Evolutionary conservation across 345 rosid genomes (phyloP).

Genomic region (Xanthoceras sorbifolium): DNA sequence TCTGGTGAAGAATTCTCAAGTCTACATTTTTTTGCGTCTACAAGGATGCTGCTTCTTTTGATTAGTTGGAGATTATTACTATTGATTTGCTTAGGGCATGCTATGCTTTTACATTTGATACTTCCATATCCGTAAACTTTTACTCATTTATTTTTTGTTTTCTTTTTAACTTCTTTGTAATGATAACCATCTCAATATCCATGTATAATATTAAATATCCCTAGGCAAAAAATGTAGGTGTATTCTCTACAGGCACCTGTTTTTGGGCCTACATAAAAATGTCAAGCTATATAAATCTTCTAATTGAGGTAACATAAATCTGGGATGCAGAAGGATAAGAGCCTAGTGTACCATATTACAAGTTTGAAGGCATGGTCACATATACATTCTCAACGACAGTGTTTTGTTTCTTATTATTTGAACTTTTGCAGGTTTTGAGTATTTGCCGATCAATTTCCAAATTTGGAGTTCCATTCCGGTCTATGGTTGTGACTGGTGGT

Average conservation of each 20-base stretch:
- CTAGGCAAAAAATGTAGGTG: not conserved
- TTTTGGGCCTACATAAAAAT: too few relatives aligned
- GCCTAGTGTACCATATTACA: not conserved
- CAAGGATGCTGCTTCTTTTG: not conserved
- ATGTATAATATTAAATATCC: not conserved
- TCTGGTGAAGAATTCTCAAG: not conserved
- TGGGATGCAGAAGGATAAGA: constrained; percentile 8
- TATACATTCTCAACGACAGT: constrained; percentile 14
- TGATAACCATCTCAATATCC: not conserved
- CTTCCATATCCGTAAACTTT: too few relatives aligned
- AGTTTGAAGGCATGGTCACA: constrained; percentile 3
- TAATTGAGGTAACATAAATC: constrained; percentile 9
- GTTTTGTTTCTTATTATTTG: constrained; percentile 28
- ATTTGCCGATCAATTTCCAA: constrained; percentile 78
- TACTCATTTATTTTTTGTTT: not conserved
- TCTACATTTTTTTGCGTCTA: not conserved
- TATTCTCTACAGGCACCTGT: not conserved
- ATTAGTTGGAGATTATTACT: not conserved
- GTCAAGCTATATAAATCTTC: constrained; percentile 1
- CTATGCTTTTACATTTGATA: constrained; percentile 10
- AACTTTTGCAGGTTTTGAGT: constrained; percentile 70
- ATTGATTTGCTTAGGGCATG: not conserved
- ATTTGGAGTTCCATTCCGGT: constrained; percentile 86
- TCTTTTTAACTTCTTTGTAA: not conserved
- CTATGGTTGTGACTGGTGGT: constrained; percentile 90